A percentile compares a stretch with the other conserved stretches of the same genome.
Conservation (phyloP, 441 rosid genomes). For the Euphorbia celastroides region DNA sequence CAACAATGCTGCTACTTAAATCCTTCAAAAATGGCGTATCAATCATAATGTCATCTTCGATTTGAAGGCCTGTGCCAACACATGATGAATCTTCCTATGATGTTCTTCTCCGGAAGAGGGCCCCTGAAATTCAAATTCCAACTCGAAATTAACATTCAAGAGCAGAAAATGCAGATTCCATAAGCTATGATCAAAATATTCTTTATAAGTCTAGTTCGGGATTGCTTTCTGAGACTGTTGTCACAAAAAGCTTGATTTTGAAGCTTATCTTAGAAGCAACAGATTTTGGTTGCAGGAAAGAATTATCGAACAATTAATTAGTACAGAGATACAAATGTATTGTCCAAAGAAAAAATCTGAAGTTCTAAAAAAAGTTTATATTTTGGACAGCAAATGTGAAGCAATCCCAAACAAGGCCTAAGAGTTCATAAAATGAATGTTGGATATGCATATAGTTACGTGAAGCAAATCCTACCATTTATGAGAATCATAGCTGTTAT, state of each 20-base stretch:
- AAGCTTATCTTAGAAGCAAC: too few relatives aligned
- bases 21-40: not conserved
- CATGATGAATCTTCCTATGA: conserved; percentile 54
- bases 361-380: too few relatives aligned
- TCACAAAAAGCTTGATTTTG: too few relatives aligned
- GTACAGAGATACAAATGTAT: too few relatives aligned
- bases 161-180: not conserved
- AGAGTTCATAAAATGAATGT: not conserved
- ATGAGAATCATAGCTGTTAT: conserved; percentile 85
- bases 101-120: conserved; percentile 68
- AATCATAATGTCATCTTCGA: too few relatives aligned
- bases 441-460: not conserved
- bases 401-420: too few relatives aligned
- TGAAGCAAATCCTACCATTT: conserved; percentile 44
- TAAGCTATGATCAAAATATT: not conserved
- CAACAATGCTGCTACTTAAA: not conserved
- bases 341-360: too few relatives aligned
- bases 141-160: not conserved
- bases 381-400: too few relatives aligned
- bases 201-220: too few relatives aligned
- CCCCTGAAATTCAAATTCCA: conserved; percentile 44
- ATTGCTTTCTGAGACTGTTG: too few relatives aligned
- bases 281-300: too few relatives aligned
- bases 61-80: conserved; percentile 33
- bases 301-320: too few relatives aligned